Evolutionary conservation across 148 eudicot genomes (phyloP), one percentile per base, ranked within the genome.

Genomic region (Silene uniflora): DNA sequence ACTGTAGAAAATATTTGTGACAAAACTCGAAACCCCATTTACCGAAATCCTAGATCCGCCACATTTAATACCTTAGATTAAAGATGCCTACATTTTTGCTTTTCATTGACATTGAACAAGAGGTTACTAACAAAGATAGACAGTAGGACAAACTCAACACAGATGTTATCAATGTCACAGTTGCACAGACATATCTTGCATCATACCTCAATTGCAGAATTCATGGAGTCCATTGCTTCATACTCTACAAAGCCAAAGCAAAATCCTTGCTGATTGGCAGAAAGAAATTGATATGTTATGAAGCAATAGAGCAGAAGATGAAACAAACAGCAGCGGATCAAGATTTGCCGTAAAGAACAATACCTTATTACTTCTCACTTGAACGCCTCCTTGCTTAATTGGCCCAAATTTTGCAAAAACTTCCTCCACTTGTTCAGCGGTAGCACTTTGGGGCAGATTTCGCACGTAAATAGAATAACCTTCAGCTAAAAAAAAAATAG

Each of bases 201-300:
- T 19, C 72, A 71, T 84, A 91, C 97, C 97, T 89, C 82, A 72
- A 89, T 86, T 35, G 97, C 97, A 75, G 81, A 81, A 62, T 75
- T 77, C 93, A 89, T 84, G 64, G 93, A 80, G 67, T 67, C 73
- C 82, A 69, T 13, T 8, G 91, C 78, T 72, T 86, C 89, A 75
- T 87, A 91, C 79, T 91, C 93, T 19, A 91, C 91, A 78, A 91
- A 91, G 54, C 97, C 97, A 78, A 85, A 91, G 83, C 91, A 87
- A 69, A 83, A 88, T 73, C 93, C 93, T 72, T 87, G 91, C 81
- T 86, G 88, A 87, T 80, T 76, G 67, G 39, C 42, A 67, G 23
- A 77, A 60, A 76, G 39, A 81, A 19, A 55, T 59, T 5, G 21
- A 65, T 12, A 52, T 60, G 71, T 69, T 68, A 17, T 25, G 18